These are phyloP conservation scores for Trichoderma brevicompactum DNA, from an alignment of 2,329 filamentous ascomycete species.

Conservation along the genomic window DNA sequence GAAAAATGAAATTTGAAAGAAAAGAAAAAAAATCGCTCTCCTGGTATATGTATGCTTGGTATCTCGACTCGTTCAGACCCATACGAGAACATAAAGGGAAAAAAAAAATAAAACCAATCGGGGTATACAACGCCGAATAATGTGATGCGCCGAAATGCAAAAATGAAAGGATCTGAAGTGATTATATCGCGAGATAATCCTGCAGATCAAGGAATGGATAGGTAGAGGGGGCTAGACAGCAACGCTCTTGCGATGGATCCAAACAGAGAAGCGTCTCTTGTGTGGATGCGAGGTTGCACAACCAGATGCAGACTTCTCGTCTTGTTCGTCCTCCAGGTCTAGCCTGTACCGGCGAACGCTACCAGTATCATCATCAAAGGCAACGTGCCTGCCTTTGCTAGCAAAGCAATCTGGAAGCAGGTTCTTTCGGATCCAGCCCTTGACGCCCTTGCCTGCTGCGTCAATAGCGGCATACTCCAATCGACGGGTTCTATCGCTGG, in stretches of 20 bases:
- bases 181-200: background rate
- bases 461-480: conserved; percentile 71
- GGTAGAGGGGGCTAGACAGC: conserved; percentile 16
- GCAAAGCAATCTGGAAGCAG: conserved; percentile 66
- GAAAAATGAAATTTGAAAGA: conserved; percentile 2
- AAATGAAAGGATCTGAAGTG: conserved; percentile 28
- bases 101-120: conserved; percentile 23
- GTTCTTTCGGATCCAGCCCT: conserved; percentile 62
- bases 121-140: conserved; percentile 44
- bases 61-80: conserved; percentile 19
- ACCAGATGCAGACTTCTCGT: conserved; percentile 34
- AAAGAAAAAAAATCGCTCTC: conserved; percentile 4
- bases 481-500: conserved; percentile 63
- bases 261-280: conserved; percentile 39
- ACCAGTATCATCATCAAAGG: conserved; percentile 65
- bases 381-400: conserved; percentile 54
- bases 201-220: conserved; percentile 1
- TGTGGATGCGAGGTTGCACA: conserved; percentile 29
- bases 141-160: conserved; percentile 39
- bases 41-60: conserved; percentile 24
- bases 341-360: conserved; percentile 67
- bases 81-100: conserved; percentile 6
- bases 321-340: conserved; percentile 55
- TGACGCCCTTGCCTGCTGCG: conserved; percentile 62
- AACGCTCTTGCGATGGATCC: conserved; percentile 38